Evolutionary conservation across 1,284 basidiomycete genomes (phyloP).

Genomic region (Ganoderma boninense): DNA sequence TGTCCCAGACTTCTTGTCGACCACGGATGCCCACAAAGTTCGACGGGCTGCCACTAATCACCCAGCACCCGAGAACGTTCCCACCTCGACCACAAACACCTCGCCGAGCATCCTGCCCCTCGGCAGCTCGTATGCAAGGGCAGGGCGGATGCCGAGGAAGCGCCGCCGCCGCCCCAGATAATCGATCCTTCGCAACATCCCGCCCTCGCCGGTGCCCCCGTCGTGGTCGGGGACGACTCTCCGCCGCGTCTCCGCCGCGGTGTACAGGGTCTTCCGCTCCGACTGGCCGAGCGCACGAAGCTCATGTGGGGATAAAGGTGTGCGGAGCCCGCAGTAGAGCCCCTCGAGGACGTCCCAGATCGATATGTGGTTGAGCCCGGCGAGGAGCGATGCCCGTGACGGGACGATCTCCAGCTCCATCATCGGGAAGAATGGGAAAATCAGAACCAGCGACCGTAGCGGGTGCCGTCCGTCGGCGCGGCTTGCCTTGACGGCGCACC

Average conservation of each 20-base stretch:
- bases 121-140: constrained; percentile 9
- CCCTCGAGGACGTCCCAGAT: constrained; percentile 26
- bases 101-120: constrained; percentile 16
- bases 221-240: no score
- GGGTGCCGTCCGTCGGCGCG: neutral
- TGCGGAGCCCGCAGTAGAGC: constrained; percentile 18
- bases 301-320: constrained; percentile 4
- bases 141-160: constrained; percentile 28
- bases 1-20: neutral
- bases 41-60: neutral
- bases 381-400: neutral
- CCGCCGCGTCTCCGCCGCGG: neutral
- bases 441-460: constrained; percentile 17
- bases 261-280: neutral
- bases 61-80: neutral
- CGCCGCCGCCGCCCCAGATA: constrained; percentile 24
- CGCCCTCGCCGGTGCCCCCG: neutral
- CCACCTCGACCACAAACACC: constrained; percentile 30
- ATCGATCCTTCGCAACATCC: constrained; percentile 30
- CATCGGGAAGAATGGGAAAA: constrained; percentile 10
- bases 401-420: constrained; percentile 13
- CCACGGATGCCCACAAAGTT: constrained; percentile 3
- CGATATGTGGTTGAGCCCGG: constrained; percentile 9
- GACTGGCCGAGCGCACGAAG: neutral
- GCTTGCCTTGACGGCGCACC: constrained; percentile 10